Evolutionary conservation across 129 eudicot genomes (phyloP).

Genomic region (Chrysanthemum seticuspe): DNA sequence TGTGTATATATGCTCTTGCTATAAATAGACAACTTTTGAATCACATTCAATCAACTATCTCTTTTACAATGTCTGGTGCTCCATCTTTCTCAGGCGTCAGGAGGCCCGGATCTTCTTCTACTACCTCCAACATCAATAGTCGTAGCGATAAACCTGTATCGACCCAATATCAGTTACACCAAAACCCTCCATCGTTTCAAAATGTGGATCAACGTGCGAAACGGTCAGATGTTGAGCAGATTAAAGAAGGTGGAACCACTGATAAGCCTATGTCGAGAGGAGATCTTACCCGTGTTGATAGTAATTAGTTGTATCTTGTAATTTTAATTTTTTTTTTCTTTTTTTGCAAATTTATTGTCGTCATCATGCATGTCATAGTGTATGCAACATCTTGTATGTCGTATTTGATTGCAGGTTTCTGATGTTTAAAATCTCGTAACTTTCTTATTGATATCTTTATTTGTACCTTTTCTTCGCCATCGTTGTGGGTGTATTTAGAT

Average conservation of each 20-base stretch:
- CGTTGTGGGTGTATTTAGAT: too few relatives aligned
- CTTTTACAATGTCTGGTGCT: slow-evolving; percentile 9
- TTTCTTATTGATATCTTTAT: too few relatives aligned
- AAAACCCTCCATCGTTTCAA: slow-evolving; percentile 16
- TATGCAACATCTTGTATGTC: too few relatives aligned
- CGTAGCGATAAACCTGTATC: slow-evolving; percentile 1
- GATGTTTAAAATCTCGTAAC: too few relatives aligned
- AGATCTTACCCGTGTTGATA: slow-evolving; percentile 8
- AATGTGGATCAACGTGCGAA: slow-evolving; percentile 17
- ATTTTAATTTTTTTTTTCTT: neutral
- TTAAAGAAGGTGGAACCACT: neutral
- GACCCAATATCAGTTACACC: slow-evolving; percentile 1
- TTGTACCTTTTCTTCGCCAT: too few relatives aligned
- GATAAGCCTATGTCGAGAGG: slow-evolving; percentile 7
- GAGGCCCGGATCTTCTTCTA: neutral
- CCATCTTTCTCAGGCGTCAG: slow-evolving; percentile 5
- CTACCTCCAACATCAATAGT: neutral
- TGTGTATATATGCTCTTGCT: too few relatives aligned
- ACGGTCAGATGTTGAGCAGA: neutral
- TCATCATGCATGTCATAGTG: neutral
- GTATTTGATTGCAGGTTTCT: too few relatives aligned
- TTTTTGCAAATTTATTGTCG: neutral
- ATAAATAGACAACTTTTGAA: neutral
- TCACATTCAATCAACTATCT: neutral
- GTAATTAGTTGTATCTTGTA: neutral